Evolutionary conservation across 768 basidiomycete genomes (phyloP), one percentile per base, ranked within the genome.

Genomic region (Exsudoporus frostii): DNA sequence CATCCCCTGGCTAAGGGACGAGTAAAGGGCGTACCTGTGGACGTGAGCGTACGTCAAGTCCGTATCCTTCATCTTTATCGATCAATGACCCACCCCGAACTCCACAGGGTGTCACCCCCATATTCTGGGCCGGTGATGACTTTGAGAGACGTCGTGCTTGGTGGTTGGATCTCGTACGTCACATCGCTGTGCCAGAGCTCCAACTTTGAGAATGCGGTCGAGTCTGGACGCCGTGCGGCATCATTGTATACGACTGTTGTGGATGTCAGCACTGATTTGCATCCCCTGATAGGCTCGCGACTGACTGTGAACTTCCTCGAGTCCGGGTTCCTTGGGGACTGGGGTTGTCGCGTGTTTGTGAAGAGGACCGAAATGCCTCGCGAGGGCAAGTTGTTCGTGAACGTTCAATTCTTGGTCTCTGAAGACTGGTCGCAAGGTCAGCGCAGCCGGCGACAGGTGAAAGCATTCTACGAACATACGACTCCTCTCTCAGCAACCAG

Each of bases 181-280:
- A 88, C 88, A 67, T 93, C 92, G 3, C 85, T 82, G 70, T 92
- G 90, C 84, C 86, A 91, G 19, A 92, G 77, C 58, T 91, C 90
- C 14, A 84, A 58, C 65, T 86, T 85, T 13, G 86, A 79, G 64
- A 87, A 92, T 7, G 86, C 79, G 30, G 78, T 70, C 5, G 80
- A 63, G 59, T 88, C 83, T 10, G 84, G 84, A 45, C 84, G 80
- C 17, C 81, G 75, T 10, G 80, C 81, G 22, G 78, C 72, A 66
- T 87, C 84, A 54, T 81, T 86, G 68, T 86, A 90, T 24, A 88
- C 86, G 42, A 88, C 87, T 86, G 61, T 15, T 49, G 29, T 54
- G 45, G 40, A 34, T 46, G 50, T 57, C 48, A 57, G 48, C 48
- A 24, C 19, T 45, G n/a, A 38, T 24, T 33, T 30, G 10, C 15